Evolutionary conservation across 2,329 filamentous ascomycete genomes (phyloP).

Genomic region (Pseudogymnoascus sp.): DNA sequence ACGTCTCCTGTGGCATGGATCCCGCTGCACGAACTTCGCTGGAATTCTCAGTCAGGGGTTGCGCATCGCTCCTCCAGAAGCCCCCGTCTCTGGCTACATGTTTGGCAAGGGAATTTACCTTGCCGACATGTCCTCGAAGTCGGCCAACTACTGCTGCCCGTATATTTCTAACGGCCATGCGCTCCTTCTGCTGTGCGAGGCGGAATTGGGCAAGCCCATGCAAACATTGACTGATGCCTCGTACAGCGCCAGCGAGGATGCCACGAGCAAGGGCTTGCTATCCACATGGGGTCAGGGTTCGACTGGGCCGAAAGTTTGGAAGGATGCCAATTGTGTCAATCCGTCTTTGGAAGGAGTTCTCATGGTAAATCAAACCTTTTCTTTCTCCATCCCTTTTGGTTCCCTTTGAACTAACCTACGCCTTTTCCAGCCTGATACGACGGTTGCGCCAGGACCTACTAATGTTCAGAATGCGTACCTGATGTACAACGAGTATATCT

Average conservation of each 20-base stretch:
- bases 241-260: slow-evolving; percentile 56
- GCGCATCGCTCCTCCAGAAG: slow-evolving; percentile 80
- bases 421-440: slow-evolving; percentile 42
- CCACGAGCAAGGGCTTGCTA: slow-evolving; percentile 49
- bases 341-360: slow-evolving; percentile 55
- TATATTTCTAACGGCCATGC: slow-evolving; percentile 58
- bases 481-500: slow-evolving; percentile 67
- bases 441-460: slow-evolving; percentile 39
- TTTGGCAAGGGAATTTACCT: slow-evolving; percentile 88
- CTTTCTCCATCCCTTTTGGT: neutral
- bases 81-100: slow-evolving; percentile 74
- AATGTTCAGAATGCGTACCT: slow-evolving; percentile 40
- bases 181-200: slow-evolving; percentile 75
- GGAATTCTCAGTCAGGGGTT: slow-evolving; percentile 83
- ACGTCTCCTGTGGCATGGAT: slow-evolving; percentile 81
- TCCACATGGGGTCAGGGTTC: slow-evolving; percentile 64
- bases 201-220: slow-evolving; percentile 70
- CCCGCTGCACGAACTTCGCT: slow-evolving; percentile 73
- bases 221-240: slow-evolving; percentile 50
- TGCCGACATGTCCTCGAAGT: slow-evolving; percentile 77
- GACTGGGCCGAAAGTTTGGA: slow-evolving; percentile 61
- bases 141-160: slow-evolving; percentile 65
- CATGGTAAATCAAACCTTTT: slow-evolving; percentile 49
- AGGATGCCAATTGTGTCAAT: slow-evolving; percentile 63
- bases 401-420: slow-evolving; percentile 6